Conservation (phyloP, 1,139 yeast species). For the Scheffersomyces segobiensis region DNA sequence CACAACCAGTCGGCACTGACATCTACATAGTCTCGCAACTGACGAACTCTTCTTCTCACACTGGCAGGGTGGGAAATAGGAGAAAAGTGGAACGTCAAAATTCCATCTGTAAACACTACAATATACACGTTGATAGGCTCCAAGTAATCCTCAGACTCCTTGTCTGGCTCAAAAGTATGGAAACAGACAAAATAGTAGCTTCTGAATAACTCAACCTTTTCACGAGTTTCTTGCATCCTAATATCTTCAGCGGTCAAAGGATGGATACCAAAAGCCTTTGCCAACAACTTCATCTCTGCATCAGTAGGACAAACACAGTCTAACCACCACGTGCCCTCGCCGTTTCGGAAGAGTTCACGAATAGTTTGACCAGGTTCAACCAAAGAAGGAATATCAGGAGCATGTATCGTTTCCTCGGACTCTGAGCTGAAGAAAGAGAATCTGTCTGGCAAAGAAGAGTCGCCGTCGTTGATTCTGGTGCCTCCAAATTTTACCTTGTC, state of each 20-base stretch:
- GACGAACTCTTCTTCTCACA: slow-evolving; percentile 90
- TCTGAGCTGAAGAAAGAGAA: slow-evolving; percentile 83
- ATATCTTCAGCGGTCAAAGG: slow-evolving; percentile 86
- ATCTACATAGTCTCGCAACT: slow-evolving; percentile 80
- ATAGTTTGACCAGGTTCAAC: slow-evolving; percentile 66
- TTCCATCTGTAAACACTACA: slow-evolving; percentile 83
- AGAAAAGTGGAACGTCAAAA: slow-evolving; percentile 80
- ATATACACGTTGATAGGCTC: slow-evolving; percentile 88
- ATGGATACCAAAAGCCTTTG: slow-evolving; percentile 78
- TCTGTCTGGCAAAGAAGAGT: slow-evolving; percentile 47
- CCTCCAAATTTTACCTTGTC: slow-evolving; percentile 38
- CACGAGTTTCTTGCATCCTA: slow-evolving; percentile 82
- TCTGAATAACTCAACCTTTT: slow-evolving; percentile 76
- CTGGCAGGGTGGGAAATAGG: slow-evolving; percentile 82
- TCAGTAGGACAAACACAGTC: slow-evolving; percentile 73
- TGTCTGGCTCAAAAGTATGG: slow-evolving; percentile 77
- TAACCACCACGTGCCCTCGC: slow-evolving; percentile 76
- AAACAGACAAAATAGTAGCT: slow-evolving; percentile 79
- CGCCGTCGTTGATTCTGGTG: slow-evolving; percentile 28
- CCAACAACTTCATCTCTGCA: slow-evolving; percentile 62
- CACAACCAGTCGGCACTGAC: slow-evolving; percentile 93
- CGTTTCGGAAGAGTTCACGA: slow-evolving; percentile 59
- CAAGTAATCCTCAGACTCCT: slow-evolving; percentile 75
- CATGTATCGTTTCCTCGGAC: slow-evolving; percentile 83
- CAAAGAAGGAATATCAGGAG: slow-evolving; percentile 80